These are phyloP conservation scores for Wickerhamomyces kurtzmanii DNA, from an alignment of 805 yeast species.

Conservation along the genomic window DNA sequence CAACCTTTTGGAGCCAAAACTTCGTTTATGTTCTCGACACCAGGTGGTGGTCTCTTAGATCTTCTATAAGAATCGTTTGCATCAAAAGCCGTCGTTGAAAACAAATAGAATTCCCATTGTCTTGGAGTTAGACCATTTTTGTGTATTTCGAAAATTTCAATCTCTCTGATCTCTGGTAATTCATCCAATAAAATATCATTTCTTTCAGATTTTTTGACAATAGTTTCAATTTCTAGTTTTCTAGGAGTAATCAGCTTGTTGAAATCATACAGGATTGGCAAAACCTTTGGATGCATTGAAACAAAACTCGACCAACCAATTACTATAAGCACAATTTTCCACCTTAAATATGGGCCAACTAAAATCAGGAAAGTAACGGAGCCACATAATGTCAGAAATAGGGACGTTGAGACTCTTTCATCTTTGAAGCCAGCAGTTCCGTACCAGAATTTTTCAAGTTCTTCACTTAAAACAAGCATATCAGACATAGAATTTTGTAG, in stretches of 20 bases:
- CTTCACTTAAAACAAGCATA: conserved; percentile 37
- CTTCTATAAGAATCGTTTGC: conserved; percentile 31
- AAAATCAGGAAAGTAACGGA: conserved; percentile 30
- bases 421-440: conserved; percentile 65
- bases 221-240: conserved; percentile 19
- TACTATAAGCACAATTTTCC: conserved; percentile 48
- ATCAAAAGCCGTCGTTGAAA: conserved; percentile 47
- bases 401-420: conserved; percentile 53
- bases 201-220: conserved; percentile 26
- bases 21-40: conserved; percentile 42
- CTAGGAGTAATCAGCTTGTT: conserved; percentile 13
- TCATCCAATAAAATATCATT: conserved; percentile 62
- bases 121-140: conserved; percentile 48
- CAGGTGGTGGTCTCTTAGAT: conserved; percentile 53
- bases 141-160: conserved; percentile 74
- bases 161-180: conserved; percentile 45
- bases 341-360: conserved; percentile 47
- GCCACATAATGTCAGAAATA: conserved; percentile 33
- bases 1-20: conserved; percentile 65
- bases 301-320: conserved; percentile 47
- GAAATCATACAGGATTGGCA: conserved; percentile 17
- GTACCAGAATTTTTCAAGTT: conserved; percentile 42
- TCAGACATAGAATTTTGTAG: conserved; percentile 57
- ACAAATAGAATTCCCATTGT: conserved; percentile 54
- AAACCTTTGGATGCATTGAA: conserved; percentile 50